These are phyloP conservation scores for Sugiyamaella chiloensis DNA, from an alignment of 805 yeast species.

Conservation along the genomic window DNA sequence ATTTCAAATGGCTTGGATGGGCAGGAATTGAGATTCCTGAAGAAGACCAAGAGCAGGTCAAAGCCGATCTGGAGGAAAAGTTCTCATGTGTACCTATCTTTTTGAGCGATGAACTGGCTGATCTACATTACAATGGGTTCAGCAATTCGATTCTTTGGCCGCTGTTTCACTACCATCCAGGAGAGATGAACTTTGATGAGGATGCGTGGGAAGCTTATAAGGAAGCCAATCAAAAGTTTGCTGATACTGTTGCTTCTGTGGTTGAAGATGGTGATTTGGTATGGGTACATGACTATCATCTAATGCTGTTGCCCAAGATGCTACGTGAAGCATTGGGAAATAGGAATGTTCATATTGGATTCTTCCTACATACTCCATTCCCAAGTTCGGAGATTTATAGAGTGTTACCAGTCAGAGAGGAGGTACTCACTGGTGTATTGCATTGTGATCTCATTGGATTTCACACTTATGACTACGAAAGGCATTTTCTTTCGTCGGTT, in stretches of 20 bases:
- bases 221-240: constrained; percentile 84
- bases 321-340: constrained; percentile 55
- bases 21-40: constrained; percentile 87
- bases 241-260: constrained; percentile 63
- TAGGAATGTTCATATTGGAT: constrained; percentile 60
- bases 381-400: constrained; percentile 96
- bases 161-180: constrained; percentile 96
- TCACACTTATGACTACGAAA: constrained; percentile 98
- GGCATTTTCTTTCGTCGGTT: constrained; percentile 90
- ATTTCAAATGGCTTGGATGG: constrained; percentile 99
- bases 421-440: constrained; percentile 85
- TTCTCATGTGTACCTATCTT: constrained; percentile 91
- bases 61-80: constrained; percentile 63
- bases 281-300: constrained; percentile 98
- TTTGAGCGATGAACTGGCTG: constrained; percentile 84
- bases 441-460: constrained; percentile 95
- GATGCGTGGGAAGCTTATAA: constrained; percentile 97
- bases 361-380: constrained; percentile 95
- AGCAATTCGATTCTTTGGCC: constrained; percentile 97
- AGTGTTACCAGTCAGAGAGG: constrained; percentile 91
- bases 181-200: constrained; percentile 97
- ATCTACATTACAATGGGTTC: constrained; percentile 94
- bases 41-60: constrained; percentile 65
- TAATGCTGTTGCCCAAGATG: constrained; percentile 92
- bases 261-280: constrained; percentile 81